Evolutionary conservation across 139 green algal genomes (phyloP), one percentile per base, ranked within the genome.

Genomic region (Pycnococcus provasolii): DNA sequence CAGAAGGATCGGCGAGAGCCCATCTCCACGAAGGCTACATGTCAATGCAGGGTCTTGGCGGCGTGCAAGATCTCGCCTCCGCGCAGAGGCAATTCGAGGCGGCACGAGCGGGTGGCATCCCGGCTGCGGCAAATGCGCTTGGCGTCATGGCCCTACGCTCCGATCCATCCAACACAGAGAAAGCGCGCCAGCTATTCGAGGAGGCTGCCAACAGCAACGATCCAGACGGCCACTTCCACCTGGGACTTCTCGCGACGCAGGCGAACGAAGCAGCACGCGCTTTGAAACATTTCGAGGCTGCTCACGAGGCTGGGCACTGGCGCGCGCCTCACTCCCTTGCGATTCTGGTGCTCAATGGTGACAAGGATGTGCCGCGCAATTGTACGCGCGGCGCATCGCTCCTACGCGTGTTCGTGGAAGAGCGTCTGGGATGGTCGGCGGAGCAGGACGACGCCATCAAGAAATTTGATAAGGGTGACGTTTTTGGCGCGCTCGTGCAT

Each of bases 11-110:
- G 26, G 26, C 26, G 26, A 26, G 26, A 26, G 26, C 26, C 26
- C 26, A 26, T 26, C 26, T 84, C 71, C 80, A 84, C 68, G 39
- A 81, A 5, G 78, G 78, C 43, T 84, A 78, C 72, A 81, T 84
- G 78, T 43, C 77, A 69, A 58, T 80, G 45, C 57, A 72, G 62
- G 77, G 77, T 44, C 42, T 80, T 15, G 15, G 62, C 58, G 70
- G 71, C 39, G 42, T 70, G 1, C 57, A 73, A 45, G 72, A 83
- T 63, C 51, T 64, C 58, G 61, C 50, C 1, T 48, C 45, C 8
- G 77, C 77, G 13, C 62, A 42, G 45, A 6, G 55, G 40, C 57
- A 68, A 15, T 83, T 83, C 45, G 62, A 78, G 48, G 7, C 61
- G 47, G 70, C 73, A n/a, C 66, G 70, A 0, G 53, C 40, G 1